Conservation (phyloP, 306 rosid genomes). For the Trichosanthes truncata region DNA sequence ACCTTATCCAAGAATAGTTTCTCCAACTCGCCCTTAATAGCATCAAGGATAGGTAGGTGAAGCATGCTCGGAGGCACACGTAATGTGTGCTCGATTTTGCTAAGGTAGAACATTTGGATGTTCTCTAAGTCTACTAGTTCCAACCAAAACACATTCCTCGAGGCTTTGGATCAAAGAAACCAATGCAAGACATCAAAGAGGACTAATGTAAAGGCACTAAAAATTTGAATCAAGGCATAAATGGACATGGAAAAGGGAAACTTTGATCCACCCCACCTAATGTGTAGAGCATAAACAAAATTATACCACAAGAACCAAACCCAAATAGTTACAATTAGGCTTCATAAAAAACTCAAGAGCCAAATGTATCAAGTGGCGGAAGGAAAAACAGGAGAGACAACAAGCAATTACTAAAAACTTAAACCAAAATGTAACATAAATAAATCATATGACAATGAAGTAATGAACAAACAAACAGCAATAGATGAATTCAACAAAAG, state of each 20-base stretch:
- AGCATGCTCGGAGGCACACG: conserved; percentile 57
- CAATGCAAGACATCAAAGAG: not conserved
- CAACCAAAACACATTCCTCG: not conserved
- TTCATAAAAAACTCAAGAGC: not conserved
- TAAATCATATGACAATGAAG: not conserved
- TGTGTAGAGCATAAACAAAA: not conserved
- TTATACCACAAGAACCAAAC: not conserved
- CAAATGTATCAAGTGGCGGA: not conserved
- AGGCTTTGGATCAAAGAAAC: not conserved
- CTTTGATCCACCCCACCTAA: not conserved
- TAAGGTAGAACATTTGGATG: conserved; percentile 65
- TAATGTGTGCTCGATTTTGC: conserved; percentile 62
- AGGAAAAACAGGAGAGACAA: no score
- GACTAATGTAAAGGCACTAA: not conserved
- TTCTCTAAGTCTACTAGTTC: not conserved
- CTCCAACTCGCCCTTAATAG: conserved; percentile 57
- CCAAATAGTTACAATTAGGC: not conserved
- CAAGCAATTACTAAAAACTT: no score
- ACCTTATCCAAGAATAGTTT: conserved; percentile 78
- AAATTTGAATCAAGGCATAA: not conserved
- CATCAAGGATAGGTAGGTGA: conserved; percentile 46
- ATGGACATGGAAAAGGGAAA: not conserved
- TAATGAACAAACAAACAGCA: not conserved
- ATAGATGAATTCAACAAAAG: not conserved
- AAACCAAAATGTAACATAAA: no score